A percentile compares a stretch with the other conserved stretches of the same genome.
Conservation (phyloP, 2,329 filamentous ascomycete species). For the Nannizziopsis barbatae region DNA sequence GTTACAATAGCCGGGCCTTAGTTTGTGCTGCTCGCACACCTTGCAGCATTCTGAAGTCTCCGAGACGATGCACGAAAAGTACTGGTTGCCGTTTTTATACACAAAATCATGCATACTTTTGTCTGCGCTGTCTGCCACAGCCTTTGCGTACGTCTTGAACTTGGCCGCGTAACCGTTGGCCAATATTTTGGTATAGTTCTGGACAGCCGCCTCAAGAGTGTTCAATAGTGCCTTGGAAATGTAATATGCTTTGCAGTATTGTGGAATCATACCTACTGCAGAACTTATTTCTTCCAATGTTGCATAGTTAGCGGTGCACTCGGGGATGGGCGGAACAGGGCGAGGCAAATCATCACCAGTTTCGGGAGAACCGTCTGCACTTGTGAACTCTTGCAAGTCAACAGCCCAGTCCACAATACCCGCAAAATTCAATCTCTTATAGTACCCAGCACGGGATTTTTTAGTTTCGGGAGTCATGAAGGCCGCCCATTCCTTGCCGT, state of each 20-base stretch:
- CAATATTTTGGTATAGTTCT: neutral
- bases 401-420: constrained; percentile 28
- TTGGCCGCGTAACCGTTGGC: neutral
- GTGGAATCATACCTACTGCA: too few species aligned
- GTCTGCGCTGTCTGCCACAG: neutral
- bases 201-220: neutral
- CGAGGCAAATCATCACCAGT: too few species aligned
- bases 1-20: neutral
- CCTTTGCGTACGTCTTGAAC: neutral
- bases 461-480: constrained; percentile 25
- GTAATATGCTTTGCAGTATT: too few species aligned
- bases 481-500: constrained; percentile 26
- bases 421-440: constrained; percentile 19
- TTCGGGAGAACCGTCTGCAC: too few species aligned
- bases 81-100: neutral
- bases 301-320: too few species aligned
- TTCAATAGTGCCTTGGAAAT: too few species aligned
- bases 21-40: neutral
- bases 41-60: neutral
- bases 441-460: constrained; percentile 14
- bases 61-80: neutral
- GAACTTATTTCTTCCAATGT: too few species aligned
- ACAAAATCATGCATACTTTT: neutral
- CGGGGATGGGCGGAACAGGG: too few species aligned
- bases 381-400: constrained; percentile 19